Evolutionary conservation across 345 rosid species (phyloP), one percentile per base, ranked within the genome.

Genomic region (Balakata baccata): DNA sequence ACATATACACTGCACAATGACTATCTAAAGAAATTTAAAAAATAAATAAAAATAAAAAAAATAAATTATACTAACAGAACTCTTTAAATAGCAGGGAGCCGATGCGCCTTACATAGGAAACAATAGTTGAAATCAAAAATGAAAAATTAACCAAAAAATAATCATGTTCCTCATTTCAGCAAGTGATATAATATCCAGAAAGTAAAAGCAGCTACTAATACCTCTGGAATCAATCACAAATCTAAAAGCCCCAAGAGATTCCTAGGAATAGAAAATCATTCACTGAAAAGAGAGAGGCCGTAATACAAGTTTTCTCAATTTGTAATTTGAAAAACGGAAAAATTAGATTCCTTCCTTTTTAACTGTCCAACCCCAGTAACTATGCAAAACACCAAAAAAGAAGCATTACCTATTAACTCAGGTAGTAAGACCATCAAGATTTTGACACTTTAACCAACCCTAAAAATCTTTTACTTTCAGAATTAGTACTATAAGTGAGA

Each of bases 391-490:
- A 17, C 72, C 78, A 78, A 45, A 57, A 73, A 66, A 52, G 57
- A 78, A 76, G 69, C 60, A 74, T 46, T 65, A 76, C 79, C 84
- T 54, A 29, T 2, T 29, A 29, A 1, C 34, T 29, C 34, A 29
- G 34, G 34, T 29, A 29, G 34, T 29, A 29, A 29, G 1, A 29
- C 34, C 34, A 29, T 29, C 34, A 29, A 29, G 34, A 29, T 29
- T 74, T 77, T 70, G 84, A 86, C 83, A 81, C 72, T 76, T 78
- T 38, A 72, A 78, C 85, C 65, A 69, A 78, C 68, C 63, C 38
- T 37, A 3, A 70, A 45, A 77, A 54, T 64, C 46, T 53, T 61
- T 29, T 43, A 66, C 54, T 68, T 64, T 70, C 53, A 75, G 74
- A 73, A 57, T 59, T 51, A 56, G 56, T 60, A 22, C 34, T 5